A percentile compares a stretch with the other conserved stretches of the same genome.
Conservation (phyloP, 257 asterid species). For the Fraxinus pennsylvanica region DNA sequence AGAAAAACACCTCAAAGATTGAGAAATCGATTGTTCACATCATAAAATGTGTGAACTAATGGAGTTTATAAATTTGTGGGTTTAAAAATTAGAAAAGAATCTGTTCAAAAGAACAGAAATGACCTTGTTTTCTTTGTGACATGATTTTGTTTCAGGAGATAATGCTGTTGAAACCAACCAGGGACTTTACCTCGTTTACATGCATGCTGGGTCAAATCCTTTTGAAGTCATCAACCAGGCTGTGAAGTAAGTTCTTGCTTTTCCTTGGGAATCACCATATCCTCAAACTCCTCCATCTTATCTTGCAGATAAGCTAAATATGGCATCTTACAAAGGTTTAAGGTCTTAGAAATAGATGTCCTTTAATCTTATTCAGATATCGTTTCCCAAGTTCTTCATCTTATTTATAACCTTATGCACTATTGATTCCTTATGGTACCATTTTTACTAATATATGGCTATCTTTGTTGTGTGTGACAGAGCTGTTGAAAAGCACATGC, state of each 20-base stretch:
- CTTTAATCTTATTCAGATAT: not conserved
- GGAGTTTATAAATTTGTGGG: conserved; percentile 29
- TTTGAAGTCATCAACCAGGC: conserved; percentile 91
- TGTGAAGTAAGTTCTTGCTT: conserved; percentile 67
- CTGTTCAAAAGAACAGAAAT: conserved; percentile 26
- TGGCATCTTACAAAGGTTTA: not conserved
- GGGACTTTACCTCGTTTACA: conserved; percentile 81
- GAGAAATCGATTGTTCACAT: conserved; percentile 26
- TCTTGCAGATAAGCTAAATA: not conserved
- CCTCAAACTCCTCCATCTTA: not conserved
- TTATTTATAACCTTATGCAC: not conserved
- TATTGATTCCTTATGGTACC: not conserved
- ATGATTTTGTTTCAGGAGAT: conserved; percentile 70
- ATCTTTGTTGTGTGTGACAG: conserved; percentile 36
- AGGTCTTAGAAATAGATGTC: not conserved
- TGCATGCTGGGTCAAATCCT: conserved; percentile 92
- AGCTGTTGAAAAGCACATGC: conserved; percentile 84
- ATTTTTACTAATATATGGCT: not conserved
- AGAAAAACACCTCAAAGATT: conserved; percentile 29
- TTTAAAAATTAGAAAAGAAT: conserved; percentile 20
- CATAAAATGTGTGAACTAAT: conserved; percentile 24
- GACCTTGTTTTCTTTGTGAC: conserved; percentile 30
- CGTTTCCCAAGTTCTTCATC: conserved; percentile 1
- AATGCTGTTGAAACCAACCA: conserved; percentile 82
- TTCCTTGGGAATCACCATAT: not conserved